Conservation (phyloP, 1,284 basidiomycete species). For the Rhodotorula glutinis region DNA sequence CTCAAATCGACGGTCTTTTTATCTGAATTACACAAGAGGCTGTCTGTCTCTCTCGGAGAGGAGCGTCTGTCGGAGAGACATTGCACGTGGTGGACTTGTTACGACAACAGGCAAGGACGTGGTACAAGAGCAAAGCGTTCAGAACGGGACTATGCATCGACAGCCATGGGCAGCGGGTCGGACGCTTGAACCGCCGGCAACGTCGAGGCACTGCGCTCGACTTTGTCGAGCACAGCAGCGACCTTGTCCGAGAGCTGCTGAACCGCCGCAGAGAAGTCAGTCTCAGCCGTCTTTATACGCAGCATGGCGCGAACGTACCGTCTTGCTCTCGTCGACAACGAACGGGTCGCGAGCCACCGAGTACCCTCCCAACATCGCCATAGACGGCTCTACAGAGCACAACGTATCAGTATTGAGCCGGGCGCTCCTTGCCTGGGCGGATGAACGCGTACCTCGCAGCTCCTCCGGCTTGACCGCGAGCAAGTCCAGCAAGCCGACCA, state of each 20-base stretch:
- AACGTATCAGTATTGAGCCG: background rate
- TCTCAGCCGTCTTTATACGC: too few relatives aligned
- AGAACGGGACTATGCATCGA: too few relatives aligned
- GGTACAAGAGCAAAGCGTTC: background rate
- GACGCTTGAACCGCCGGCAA: background rate
- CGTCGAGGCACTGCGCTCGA: background rate
- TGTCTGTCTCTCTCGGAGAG: too few relatives aligned
- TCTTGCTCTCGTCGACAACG: background rate
- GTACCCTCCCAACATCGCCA: constrained; percentile 6
- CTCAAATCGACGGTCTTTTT: too few relatives aligned
- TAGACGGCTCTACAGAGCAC: background rate
- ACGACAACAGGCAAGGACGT: background rate
- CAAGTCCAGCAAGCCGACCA: constrained; percentile 21
- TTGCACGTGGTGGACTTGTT: too few relatives aligned
- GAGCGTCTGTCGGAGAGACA: too few relatives aligned
- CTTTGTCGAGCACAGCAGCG: background rate
- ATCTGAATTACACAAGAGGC: too few relatives aligned
- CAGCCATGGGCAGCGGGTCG: background rate
- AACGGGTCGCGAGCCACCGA: constrained; percentile 5
- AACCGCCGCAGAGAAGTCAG: background rate
- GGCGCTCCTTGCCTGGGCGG: background rate
- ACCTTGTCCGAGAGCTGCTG: background rate
- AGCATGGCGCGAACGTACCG: too few relatives aligned
- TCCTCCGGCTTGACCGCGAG: constrained; percentile 23
- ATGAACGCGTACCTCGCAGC: constrained; percentile 12